Evolutionary conservation across 2,329 filamentous ascomycete species (phyloP).

Genomic region (Hymenoscyphus occultus): DNA sequence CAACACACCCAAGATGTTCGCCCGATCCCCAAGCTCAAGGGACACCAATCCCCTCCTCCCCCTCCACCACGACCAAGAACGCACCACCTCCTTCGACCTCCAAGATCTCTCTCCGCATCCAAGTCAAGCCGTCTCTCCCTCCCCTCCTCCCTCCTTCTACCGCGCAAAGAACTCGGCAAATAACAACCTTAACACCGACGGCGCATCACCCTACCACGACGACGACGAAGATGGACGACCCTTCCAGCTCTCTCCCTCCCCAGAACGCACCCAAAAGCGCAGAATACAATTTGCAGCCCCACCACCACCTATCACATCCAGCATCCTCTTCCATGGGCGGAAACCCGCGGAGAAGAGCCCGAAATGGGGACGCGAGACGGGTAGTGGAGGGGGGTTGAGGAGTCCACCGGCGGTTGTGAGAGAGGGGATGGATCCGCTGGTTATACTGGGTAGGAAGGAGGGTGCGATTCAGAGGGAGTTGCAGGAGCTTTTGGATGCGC

Average conservation of each 20-base stretch:
- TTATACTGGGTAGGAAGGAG: constrained; percentile 47
- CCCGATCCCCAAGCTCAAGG: constrained; percentile 23
- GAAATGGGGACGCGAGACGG: neutral
- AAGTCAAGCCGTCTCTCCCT: constrained; percentile 19
- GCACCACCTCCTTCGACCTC: constrained; percentile 24
- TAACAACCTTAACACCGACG: constrained; percentile 8
- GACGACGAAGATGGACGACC: neutral
- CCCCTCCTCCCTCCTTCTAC: constrained; percentile 32
- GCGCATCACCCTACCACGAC: neutral
- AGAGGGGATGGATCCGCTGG: constrained; percentile 33
- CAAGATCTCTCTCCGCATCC: constrained; percentile 26
- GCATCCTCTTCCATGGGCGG: constrained; percentile 15
- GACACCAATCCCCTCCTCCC: constrained; percentile 27
- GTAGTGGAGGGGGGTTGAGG: neutral
- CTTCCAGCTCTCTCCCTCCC: constrained; percentile 15
- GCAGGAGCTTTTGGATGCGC: constrained; percentile 57
- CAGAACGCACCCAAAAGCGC: constrained; percentile 19
- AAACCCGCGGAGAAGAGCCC: neutral
- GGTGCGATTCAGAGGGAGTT: constrained; percentile 54
- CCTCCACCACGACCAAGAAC: constrained; percentile 14
- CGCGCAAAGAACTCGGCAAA: constrained; percentile 9
- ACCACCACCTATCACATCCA: constrained; percentile 32
- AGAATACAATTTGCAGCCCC: constrained; percentile 34
- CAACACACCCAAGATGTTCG: constrained; percentile 23
- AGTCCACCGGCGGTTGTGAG: constrained; percentile 15